These are phyloP conservation scores for Porodaedalea pini DNA, from an alignment of 1,284 basidiomycete species.

Conservation along the genomic window DNA sequence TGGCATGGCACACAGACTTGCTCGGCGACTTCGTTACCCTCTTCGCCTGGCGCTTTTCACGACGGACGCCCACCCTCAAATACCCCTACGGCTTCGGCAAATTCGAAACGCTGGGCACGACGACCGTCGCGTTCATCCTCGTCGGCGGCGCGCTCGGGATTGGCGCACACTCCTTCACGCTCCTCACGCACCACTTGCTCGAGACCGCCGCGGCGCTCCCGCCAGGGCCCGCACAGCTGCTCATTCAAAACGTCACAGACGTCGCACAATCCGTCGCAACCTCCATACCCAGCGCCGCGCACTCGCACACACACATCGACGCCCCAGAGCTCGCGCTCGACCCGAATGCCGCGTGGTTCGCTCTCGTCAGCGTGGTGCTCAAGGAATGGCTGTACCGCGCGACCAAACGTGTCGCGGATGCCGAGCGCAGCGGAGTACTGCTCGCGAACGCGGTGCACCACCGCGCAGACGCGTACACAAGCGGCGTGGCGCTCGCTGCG, in stretches of 20 bases:
- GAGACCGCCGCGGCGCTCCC: slow-evolving; percentile 55
- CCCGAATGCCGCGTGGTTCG: slow-evolving; percentile 97
- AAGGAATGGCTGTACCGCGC: slow-evolving; percentile 94
- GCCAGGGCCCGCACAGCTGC: slow-evolving; percentile 57
- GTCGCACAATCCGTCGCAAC: slow-evolving; percentile 47
- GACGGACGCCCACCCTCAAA: slow-evolving; percentile 68
- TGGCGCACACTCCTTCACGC: slow-evolving; percentile 87
- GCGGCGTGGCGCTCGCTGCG: slow-evolving; percentile 81
- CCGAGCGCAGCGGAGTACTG: slow-evolving; percentile 88
- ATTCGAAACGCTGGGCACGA: slow-evolving; percentile 90
- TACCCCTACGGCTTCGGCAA: slow-evolving; percentile 93
- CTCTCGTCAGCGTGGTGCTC: slow-evolving; percentile 70
- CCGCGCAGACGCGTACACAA: slow-evolving; percentile 90
- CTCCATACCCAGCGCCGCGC: slow-evolving; percentile 36
- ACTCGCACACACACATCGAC: slow-evolving; percentile 56
- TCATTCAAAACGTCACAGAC: slow-evolving; percentile 54
- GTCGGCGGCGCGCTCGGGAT: slow-evolving; percentile 88
- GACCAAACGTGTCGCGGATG: slow-evolving; percentile 84
- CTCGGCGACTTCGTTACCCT: slow-evolving; percentile 92
- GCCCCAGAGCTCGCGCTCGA: slow-evolving; percentile 55
- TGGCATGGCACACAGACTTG: slow-evolving; percentile 50
- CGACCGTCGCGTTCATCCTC: slow-evolving; percentile 79
- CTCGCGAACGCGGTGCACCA: slow-evolving; percentile 93
- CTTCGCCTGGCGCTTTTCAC: slow-evolving; percentile 86
- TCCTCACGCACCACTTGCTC: slow-evolving; percentile 66